These are phyloP conservation scores for Coemansia sp. DNA, from an alignment of 192 early-diverging fungal species.

Conservation along the genomic window DNA sequence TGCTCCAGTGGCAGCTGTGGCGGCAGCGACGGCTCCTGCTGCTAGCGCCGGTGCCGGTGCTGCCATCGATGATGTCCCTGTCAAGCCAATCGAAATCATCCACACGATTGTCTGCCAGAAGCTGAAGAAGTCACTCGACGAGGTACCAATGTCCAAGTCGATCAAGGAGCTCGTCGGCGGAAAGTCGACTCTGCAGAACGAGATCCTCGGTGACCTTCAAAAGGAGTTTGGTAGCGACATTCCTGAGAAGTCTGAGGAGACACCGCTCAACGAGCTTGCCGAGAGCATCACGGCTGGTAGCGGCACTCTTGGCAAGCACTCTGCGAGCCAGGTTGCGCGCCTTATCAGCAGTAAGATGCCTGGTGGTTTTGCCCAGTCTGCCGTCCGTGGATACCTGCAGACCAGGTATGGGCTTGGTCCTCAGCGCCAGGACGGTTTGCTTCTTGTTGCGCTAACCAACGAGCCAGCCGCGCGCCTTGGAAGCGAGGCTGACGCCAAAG, in stretches of 20 bases:
- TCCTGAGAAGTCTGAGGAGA: constrained; percentile 90
- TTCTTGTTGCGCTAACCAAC: constrained; percentile 79
- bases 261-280: constrained; percentile 80
- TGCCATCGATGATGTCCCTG: constrained; percentile 74
- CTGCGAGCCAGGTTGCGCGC: constrained; percentile 70
- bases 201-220: constrained; percentile 78
- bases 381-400: constrained; percentile 66
- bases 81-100: constrained; percentile 83
- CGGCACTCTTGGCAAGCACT: constrained; percentile 85
- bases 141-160: constrained; percentile 71
- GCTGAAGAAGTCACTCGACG: constrained; percentile 86
- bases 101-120: constrained; percentile 87
- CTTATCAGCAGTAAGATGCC: constrained; percentile 87
- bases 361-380: constrained; percentile 71
- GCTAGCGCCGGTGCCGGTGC: constrained; percentile 52
- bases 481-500: constrained; percentile 83
- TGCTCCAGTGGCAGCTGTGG: constrained; percentile 58
- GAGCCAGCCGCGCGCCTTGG: constrained; percentile 84
- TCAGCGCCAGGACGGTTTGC: constrained; percentile 75
- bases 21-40: constrained; percentile 58
- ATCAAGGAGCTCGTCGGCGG: constrained; percentile 91
- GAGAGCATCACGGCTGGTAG: constrained; percentile 61
- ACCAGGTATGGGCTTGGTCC: constrained; percentile 80
- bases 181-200: constrained; percentile 95
- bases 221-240: constrained; percentile 65